phyloP scores from a whole-genome alignment of 2,329 filamentous ascomycete genomes.

The Reticulascus tulasneorum region DNA sequence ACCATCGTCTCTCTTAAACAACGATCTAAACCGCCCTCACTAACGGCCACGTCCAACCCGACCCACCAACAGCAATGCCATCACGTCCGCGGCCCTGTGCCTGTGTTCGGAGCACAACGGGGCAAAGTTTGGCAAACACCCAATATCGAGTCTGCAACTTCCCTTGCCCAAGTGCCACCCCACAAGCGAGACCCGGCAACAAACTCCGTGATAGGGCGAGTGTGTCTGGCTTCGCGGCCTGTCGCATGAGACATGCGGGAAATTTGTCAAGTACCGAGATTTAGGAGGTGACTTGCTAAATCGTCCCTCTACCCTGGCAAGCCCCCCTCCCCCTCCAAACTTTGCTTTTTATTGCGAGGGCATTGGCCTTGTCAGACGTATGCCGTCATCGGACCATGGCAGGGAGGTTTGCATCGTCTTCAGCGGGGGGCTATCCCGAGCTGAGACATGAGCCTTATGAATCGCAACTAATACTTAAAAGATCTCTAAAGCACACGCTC shows the following conservation, averaged over 20 bases:
- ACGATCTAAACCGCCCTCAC: too few relatives aligned
- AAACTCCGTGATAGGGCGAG: conserved; percentile 14
- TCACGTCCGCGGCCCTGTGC: neutral
- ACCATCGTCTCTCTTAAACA: too few relatives aligned
- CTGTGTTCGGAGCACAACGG: too few relatives aligned
- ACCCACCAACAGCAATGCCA: neutral
- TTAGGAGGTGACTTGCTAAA: conserved; percentile 8
- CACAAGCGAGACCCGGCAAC: conserved; percentile 13
- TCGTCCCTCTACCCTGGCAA: conserved; percentile 2
- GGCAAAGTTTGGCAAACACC: neutral
- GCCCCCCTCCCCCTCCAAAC: too few relatives aligned
- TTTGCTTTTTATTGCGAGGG: conserved; percentile 7
- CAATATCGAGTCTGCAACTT: conserved; percentile 10
- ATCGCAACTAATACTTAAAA: conserved; percentile 9
- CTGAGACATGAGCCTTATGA: conserved; percentile 8
- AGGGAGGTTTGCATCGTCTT: too few relatives aligned
- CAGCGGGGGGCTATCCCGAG: too few relatives aligned
- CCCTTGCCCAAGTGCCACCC: conserved; percentile 7
- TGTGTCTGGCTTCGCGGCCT: conserved; percentile 1
- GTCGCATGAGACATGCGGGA: conserved; percentile 13
- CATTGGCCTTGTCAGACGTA: conserved; percentile 7
- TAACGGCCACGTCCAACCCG: neutral
- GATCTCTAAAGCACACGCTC: too few relatives aligned
- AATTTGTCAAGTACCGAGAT: conserved; percentile 13
- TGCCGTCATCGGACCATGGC: conserved; percentile 3